Base-by-base conservation (phyloP, 1,284 basidiomycete species). In the Cryptococcus wingfieldii region DNA sequence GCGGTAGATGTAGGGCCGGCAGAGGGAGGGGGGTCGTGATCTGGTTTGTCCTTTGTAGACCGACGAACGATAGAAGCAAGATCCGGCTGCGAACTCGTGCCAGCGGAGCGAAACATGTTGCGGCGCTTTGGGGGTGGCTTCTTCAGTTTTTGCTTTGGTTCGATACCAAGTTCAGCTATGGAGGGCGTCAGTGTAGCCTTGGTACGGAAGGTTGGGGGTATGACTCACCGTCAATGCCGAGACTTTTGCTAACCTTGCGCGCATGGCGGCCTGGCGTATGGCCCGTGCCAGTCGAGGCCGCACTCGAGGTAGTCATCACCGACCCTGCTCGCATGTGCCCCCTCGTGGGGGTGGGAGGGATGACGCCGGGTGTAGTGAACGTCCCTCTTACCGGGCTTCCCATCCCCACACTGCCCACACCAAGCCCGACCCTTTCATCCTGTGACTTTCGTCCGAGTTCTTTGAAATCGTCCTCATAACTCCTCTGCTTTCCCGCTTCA, bases 21-120 rank as follows among this genome's bases (percentile, higher is more conserved):
- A 34, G 41, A 34, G 9, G 51, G 19, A 18, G 43, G 19, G 42
- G 18, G 28, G 16, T 25, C 23, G 25, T 42, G 31, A 10, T 50
- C 53, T 2, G 55, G 51, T 56, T 55, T 62, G 34, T 81, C 80
- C 66, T 87, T 86, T 73, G 85, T 88, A 38, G 87, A 85, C 76
- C 90, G 90, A 60, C 86, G 82, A 51, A 91, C 77, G 54, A 93
- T 80, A 3, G 88, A 90, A 4, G 88, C 87, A 25, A 94, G 80
- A 75, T 95, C 90, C 25, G 91, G 90, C 65, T 87, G 90, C 64
- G 87, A 89, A 25, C 89, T 87, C 2, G 89, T 91, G 48, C 90
- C 90, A 7, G 87, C 80, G n/a, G 87, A 86, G 57, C 90, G 82
- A 73, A 90, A 91, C 78, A 93, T 84, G 62, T 87, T 89, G 51